Evolutionary conservation across 179 eudicot genomes (phyloP).

Genomic region (Spergularia azorica): DNA sequence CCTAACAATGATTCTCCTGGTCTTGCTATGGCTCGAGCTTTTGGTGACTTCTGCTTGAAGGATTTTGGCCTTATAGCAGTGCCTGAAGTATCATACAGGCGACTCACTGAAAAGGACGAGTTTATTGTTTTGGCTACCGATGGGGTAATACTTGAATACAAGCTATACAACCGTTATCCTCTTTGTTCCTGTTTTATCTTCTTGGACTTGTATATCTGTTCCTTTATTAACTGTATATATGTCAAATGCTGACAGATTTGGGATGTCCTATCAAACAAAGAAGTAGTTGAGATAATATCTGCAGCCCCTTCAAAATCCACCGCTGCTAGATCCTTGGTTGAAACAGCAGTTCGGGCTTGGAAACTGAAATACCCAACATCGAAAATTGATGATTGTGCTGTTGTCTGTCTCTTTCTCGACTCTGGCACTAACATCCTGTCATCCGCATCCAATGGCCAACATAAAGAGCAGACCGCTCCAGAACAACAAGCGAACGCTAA

Average conservation of each 20-base stretch:
- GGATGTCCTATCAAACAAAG: conserved; percentile 89
- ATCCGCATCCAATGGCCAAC: conserved; percentile 35
- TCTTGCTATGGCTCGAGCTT: conserved; percentile 95
- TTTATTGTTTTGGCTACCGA: conserved; percentile 83
- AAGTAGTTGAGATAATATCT: conserved; percentile 70
- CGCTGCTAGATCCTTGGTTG: conserved; percentile 69
- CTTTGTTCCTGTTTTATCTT: not conserved
- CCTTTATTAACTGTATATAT: not conserved
- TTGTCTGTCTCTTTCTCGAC: conserved; percentile 75
- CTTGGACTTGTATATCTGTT: conserved; percentile 29
- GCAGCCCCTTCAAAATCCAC: conserved; percentile 57
- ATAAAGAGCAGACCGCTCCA: conserved; percentile 30
- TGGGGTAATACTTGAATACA: conserved; percentile 51
- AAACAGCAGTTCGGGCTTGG: conserved; percentile 77
- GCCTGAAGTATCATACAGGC: conserved; percentile 68
- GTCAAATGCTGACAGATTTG: conserved; percentile 49
- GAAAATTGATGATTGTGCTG: conserved; percentile 87
- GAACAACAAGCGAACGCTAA: conserved; percentile 11
- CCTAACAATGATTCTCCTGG: conserved; percentile 86
- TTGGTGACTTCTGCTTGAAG: conserved; percentile 93
- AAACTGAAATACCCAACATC: conserved; percentile 77
- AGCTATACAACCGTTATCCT: not conserved
- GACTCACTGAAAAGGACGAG: conserved; percentile 73
- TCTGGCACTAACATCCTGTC: conserved; percentile 31
- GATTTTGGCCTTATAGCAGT: conserved; percentile 84